Base-by-base conservation (phyloP, 2,329 filamentous ascomycete genomes). In the Nemania abortiva region DNA sequence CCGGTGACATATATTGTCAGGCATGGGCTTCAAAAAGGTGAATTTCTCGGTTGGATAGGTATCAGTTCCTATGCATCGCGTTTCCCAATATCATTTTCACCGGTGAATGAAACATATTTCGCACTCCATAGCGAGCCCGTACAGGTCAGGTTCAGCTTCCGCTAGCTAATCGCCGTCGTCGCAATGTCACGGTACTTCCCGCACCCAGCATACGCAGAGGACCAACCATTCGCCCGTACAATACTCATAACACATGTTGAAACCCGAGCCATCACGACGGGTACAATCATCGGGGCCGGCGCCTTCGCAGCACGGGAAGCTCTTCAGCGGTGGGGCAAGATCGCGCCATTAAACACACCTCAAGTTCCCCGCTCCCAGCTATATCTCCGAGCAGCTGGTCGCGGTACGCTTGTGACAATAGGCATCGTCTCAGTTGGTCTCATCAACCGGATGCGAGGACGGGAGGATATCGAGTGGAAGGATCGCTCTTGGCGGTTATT, bases 401-500 rank as follows among this genome's bases (percentile, higher is more conserved):
- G 80, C 1, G 85, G 84, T 63, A 82, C 83, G 3, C 63, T 85
- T 1, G 70, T 85, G 29, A 86, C 83, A 0, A 74, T 84, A 0
- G 82, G 81, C 0, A 69, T 87, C 1, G 78, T 85, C 27, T 79
- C 79, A 1, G 66, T 84, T 4, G 84, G 80, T 71, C 80, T 88
- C 3, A 76, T 79, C 31, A 81, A 75, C 0, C 80, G 84, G 2
- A 91, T 91, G 89, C 79, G 79, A 62, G 87, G 86, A 0, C 81
- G 83, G 18, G 84, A 88, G 72, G 82, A 85, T 49, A 87, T 91
- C 37, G 89, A 91, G 77, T 91, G 89, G 89, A 79, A 86, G 74
- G 89, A 91, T 75, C 82, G 90, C 20, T 84, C 85, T 65, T 91
- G 89, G 88, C 81, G 89, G 34, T 75, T 92, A 58, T 73, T 89